A percentile compares a stretch with the other conserved stretches of the same genome.
Evolutionary conservation across 371 early-diverging fungal genomes (phyloP).

Genomic region (Phascolomyces articulosus): DNA sequence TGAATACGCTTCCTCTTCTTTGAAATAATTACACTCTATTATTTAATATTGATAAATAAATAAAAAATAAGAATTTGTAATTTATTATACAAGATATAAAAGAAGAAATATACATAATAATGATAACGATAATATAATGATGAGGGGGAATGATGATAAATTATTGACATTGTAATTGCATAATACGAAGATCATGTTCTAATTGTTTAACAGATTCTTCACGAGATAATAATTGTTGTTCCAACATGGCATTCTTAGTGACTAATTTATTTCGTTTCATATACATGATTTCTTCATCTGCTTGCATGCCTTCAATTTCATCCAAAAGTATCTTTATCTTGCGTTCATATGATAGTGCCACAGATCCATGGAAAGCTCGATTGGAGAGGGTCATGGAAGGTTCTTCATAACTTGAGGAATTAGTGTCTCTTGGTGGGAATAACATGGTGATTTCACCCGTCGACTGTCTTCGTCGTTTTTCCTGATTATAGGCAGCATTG

Average conservation of each 20-base stretch:
- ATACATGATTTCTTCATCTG: constrained; percentile 8
- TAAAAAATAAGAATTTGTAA: neutral
- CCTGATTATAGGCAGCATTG: neutral
- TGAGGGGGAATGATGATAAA: too few species aligned
- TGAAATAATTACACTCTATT: neutral
- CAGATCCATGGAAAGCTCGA: neutral
- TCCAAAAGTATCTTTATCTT: constrained; percentile 17
- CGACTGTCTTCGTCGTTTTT: constrained; percentile 8
- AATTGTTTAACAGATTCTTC: constrained; percentile 17
- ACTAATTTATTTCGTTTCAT: neutral
- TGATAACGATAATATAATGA: too few species aligned
- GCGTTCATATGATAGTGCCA: constrained; percentile 7
- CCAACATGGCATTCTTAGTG: constrained; percentile 5
- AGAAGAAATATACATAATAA: too few species aligned
- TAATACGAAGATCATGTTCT: constrained; percentile 12
- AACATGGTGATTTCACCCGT: neutral
- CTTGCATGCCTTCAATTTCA: constrained; percentile 19
- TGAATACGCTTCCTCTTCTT: constrained; percentile 30
- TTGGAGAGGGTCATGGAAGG: neutral
- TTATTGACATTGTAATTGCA: neutral
- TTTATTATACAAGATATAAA: too few species aligned
- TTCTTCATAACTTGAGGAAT: too few species aligned
- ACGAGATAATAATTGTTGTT: constrained; percentile 1
- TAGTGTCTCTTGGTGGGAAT: neutral
- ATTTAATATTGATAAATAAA: neutral